Evolutionary conservation across 2,329 filamentous ascomycete species (phyloP), one percentile per base, ranked within the genome.

Genomic region (Dactylellina leptospora): DNA sequence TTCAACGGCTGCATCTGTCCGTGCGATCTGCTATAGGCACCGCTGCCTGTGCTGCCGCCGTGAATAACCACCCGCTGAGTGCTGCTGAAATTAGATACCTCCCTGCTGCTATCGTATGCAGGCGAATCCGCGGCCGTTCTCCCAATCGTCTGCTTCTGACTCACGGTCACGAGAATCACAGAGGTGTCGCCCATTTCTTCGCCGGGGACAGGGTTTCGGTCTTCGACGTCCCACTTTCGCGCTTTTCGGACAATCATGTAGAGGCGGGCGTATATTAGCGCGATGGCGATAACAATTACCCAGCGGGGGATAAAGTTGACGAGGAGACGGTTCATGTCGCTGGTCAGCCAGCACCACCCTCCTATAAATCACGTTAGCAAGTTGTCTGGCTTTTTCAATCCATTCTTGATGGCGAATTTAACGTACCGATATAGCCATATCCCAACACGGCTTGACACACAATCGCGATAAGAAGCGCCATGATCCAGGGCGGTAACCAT

Each of bases 241-340:
- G 81, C 79, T 68, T 75, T 79, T 61, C 80, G 78, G 30, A 82
- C 79, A 50, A 82, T 74, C 70, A 78, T 77, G 74, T 81, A 82
- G 9, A 82, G 77, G 10, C 78, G 77, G 4, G 78, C 75, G 69
- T 82, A 82, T 38, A 82, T 78, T 4, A 61, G 71, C 23, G 81
- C 76, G 59, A 82, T 80, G 27, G 74, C 70, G 48, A 78, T 72
- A 50, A 82, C 81, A 58, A 82, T 82, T 58, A 79, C 27, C 81
- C 81, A 82, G 20, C 81, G 77, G 3, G 80, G 81, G 18, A 82
- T 75, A 72, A 82, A 82, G 74, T 82, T 82, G 38, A 81, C 78
- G 4, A 81, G 73, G 1, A 82, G 76, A 1, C 81, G 77, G 13
- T 78, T 75, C 22, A 77, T 70, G 54, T 82, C 81, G 22, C 77